These are phyloP conservation scores for Mortierella sp. DNA, from an alignment of 371 early-diverging fungal genomes.

Conservation along the genomic window DNA sequence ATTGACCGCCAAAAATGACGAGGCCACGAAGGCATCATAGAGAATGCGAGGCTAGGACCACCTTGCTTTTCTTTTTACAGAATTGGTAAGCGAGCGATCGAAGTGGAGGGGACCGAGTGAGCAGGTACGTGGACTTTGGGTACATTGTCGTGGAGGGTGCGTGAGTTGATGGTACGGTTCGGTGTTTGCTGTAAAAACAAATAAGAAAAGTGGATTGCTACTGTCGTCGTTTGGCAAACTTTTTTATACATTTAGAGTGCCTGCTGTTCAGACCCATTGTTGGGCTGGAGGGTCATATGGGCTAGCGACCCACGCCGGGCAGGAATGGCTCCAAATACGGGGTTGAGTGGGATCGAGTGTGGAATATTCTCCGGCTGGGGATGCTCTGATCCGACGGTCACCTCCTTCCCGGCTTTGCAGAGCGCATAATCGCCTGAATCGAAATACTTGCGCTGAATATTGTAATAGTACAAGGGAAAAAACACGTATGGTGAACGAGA, in stretches of 20 bases:
- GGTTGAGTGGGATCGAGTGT: conserved; percentile 76
- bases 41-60: no score
- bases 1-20: no score
- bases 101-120: background rate
- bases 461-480: background rate
- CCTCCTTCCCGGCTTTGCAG: conserved; percentile 91
- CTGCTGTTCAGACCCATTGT: conserved; percentile 27
- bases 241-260: conserved; percentile 16
- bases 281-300: conserved; percentile 39
- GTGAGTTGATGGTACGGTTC: background rate
- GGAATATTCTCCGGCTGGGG: conserved; percentile 95
- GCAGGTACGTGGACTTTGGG: background rate
- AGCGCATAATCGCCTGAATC: conserved; percentile 98
- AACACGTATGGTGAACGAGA: no score
- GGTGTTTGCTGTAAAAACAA: background rate
- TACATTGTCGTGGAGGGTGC: no score
- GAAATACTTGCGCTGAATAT: conserved; percentile 90
- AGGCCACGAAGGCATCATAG: no score
- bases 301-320: conserved; percentile 45
- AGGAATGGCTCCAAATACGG: conserved; percentile 48
- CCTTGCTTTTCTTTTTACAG: no score
- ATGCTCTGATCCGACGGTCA: conserved; percentile 87
- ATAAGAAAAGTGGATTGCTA: background rate
- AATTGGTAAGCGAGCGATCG: no score
- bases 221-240: background rate